These are phyloP conservation scores for Aquilaria sinensis DNA, from an alignment of 345 rosid species.

Conservation along the genomic window DNA sequence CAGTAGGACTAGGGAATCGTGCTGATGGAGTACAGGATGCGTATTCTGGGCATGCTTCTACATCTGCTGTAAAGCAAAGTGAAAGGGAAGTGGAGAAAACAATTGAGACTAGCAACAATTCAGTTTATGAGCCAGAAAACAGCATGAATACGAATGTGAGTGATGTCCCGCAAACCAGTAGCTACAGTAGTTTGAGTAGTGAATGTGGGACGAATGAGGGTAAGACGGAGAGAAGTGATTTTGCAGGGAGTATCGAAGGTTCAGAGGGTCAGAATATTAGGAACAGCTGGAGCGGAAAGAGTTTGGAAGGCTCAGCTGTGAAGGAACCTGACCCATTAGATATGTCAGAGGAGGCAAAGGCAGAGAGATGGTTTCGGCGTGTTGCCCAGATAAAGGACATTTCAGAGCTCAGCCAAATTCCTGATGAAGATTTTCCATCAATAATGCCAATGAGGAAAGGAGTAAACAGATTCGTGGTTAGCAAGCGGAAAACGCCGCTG, in stretches of 20 bases:
- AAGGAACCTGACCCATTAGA: conserved; percentile 83
- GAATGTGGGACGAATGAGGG: conserved; percentile 11
- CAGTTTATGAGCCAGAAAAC: conserved; percentile 8
- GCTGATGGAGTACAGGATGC: conserved; percentile 14
- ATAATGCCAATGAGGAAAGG: conserved; percentile 99
- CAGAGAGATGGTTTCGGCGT: conserved; percentile 93
- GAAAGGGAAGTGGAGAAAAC: conserved; percentile 18
- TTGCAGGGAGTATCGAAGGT: conserved; percentile 14
- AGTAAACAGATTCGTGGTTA: conserved; percentile 90
- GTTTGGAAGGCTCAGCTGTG: conserved; percentile 88
- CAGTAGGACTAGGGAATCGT: conserved; percentile 20
- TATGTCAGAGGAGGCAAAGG: conserved; percentile 98
- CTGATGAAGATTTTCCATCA: conserved; percentile 95
- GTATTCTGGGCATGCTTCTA: background rate
- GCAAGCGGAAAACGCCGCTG: conserved; percentile 89
- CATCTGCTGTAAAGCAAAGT: conserved; percentile 11
- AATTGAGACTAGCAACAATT: conserved; percentile 10
- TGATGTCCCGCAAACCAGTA: conserved; percentile 9
- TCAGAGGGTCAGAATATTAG: conserved; percentile 22
- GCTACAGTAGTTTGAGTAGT: conserved; percentile 9
- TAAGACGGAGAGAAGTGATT: conserved; percentile 8
- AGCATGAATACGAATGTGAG: conserved; percentile 18
- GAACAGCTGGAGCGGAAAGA: conserved; percentile 52
- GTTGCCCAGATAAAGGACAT: conserved; percentile 93
- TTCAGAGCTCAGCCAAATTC: conserved; percentile 95